Percentiles rank a stretch among this genome's conserved stretches.
phyloP scores from a whole-genome alignment of 192 early-diverging fungal genomes.

The Coemansia asiatica region DNA sequence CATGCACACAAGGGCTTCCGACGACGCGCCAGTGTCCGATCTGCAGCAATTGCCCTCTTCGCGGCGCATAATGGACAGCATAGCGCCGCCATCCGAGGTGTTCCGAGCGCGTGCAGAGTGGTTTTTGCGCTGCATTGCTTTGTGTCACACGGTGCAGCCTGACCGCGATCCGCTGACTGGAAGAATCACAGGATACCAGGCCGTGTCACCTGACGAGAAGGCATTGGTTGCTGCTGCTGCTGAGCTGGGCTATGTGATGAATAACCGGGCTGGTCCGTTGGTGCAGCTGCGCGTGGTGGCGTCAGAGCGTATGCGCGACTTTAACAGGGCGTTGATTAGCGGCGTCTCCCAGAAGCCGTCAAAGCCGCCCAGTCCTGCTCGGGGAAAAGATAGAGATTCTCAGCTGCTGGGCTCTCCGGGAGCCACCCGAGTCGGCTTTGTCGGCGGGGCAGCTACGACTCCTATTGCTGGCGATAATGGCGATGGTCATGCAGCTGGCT shows the following conservation, averaged over 20 bases:
- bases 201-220: constrained; percentile 81
- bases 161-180: constrained; percentile 64
- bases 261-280: constrained; percentile 57
- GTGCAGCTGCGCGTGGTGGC: constrained; percentile 55
- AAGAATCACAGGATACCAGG: constrained; percentile 70
- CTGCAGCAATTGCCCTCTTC: constrained; percentile 40
- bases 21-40: constrained; percentile 47
- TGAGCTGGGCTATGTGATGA: constrained; percentile 70
- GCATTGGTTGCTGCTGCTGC: constrained; percentile 77
- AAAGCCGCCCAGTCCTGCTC: neutral
- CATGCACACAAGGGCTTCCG: constrained; percentile 27
- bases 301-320: constrained; percentile 50
- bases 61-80: constrained; percentile 27
- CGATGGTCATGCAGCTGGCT: neutral
- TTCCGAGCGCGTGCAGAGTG: constrained; percentile 55
- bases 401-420: neutral
- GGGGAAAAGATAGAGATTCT: no score
- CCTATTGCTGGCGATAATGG: neutral
- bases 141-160: constrained; percentile 82
- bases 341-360: neutral
- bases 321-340: constrained; percentile 24
- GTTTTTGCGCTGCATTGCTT: constrained; percentile 73
- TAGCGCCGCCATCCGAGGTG: constrained; percentile 34
- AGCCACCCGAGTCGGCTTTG: constrained; percentile 1
- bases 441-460: no score